Base-by-base conservation (phyloP, 495 filamentous ascomycete species). In the Pyrenula massariospora region DNA sequence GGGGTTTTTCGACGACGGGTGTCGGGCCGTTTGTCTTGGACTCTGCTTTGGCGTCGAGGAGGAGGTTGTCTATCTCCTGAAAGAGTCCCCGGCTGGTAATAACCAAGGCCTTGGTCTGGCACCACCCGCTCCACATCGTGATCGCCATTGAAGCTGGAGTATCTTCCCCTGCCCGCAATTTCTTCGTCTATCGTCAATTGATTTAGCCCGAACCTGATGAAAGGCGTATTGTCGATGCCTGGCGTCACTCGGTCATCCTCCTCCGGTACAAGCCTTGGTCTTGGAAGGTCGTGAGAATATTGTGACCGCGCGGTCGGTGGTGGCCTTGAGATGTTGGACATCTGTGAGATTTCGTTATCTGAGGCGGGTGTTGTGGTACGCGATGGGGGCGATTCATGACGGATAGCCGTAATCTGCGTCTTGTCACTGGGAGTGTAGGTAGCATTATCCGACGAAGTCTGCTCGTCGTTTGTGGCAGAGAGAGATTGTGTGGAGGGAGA, bases 151-250 rank as follows among this genome's bases (percentile, higher is more conserved):
- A 63, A 67, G 19, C 64, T 53, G 2, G 73, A 70, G 1, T 68
- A 66, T 60, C 74, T 65, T 25, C 63, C 60, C 10, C 63, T 52
- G 1, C 65, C 66, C 15, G 60, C 54, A 3, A 78, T 70, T 52
- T 83, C 77, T 55, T 85, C 83, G 59, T 87, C 81, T 22, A 80
- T 69, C 5, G 85, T 88, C 54, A 89, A 73, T 62, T 88, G 85
- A 54, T 86, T 83, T 52, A 89, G 83, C 36, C 85, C 85, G 64
- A 86, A 88, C 25, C 77, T 82, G 51, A 89, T 83, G 62, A 84
- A 87, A 12, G 84, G 84, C 25, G 80, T 83, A 65, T 86, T 80
- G 59, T 88, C 84, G 50, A 79, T 63, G 12, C 77, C 82, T 0
- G 85, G 85, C 1, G 85, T 86, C 1, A 81, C 74, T 24, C 77